Evolutionary conservation across 306 rosid genomes (phyloP).

Genomic region (Boehmeria nivea): DNA sequence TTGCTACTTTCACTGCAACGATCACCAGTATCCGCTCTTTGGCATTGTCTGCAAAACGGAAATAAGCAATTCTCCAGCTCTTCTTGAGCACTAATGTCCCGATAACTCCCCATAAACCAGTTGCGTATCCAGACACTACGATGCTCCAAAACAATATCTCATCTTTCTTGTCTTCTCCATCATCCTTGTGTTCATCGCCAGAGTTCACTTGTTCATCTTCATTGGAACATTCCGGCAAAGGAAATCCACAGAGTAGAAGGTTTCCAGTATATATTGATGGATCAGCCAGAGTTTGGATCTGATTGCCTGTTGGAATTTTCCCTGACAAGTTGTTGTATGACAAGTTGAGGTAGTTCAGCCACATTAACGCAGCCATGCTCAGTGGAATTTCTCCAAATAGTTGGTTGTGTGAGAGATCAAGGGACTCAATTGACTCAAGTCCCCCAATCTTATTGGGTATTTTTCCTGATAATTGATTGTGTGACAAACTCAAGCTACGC

Average conservation of each 20-base stretch:
- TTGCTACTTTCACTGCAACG: not conserved
- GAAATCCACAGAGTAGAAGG: constrained; percentile 4
- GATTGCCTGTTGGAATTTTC: not conserved
- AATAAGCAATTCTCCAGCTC: constrained; percentile 17
- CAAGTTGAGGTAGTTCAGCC: constrained; percentile 7
- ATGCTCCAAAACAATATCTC: constrained; percentile 3
- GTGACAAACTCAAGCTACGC: constrained; percentile 12
- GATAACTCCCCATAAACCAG: constrained; percentile 12
- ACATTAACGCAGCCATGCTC: not conserved
- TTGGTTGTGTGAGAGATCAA: constrained; percentile 16
- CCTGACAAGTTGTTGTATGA: not conserved
- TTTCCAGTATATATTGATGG: constrained; percentile 8
- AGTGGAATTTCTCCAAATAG: constrained; percentile 5
- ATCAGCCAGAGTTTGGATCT: constrained; percentile 13
- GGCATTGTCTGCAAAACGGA: not conserved
- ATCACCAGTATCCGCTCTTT: not conserved
- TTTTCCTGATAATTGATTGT: constrained; percentile 10
- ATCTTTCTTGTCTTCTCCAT: not conserved
- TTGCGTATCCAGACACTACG: constrained; percentile 1
- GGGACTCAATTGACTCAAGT: constrained; percentile 4
- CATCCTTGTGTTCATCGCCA: not conserved
- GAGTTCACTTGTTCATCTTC: not conserved
- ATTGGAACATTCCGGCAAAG: not conserved
- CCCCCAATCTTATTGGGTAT: constrained; percentile 6
- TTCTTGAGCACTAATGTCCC: constrained; percentile 7